Base-by-base conservation (phyloP, 1,284 basidiomycete species). In the Rhodotorula sp. region DNA sequence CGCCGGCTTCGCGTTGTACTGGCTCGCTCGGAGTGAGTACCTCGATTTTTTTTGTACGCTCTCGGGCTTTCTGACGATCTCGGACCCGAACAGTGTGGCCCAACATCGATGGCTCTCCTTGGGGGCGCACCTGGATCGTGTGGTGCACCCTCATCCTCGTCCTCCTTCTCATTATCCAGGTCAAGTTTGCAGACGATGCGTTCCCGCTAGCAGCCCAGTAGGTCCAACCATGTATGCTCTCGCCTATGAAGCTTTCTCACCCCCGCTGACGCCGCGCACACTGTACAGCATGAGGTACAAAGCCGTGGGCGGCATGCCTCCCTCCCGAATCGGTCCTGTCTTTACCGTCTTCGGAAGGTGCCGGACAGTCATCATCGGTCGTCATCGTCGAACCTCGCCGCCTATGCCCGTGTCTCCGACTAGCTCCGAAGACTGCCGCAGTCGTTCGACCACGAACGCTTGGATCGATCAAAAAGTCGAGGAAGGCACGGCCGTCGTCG, bases 1-100 rank as follows among this genome's bases (percentile, higher is more conserved):
- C 5, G 65, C 68, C 7, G 71, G 62, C 1, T 65, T 73, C n/a
- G 62, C 65, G 10, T n/a, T 73, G 3, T 70, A 70, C 54, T 73
- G 71, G 68, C 65, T 73, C 46, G 71, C 43, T 1, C 23, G 39
- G 56, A 73, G 71, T 73, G 58, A 31, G 71, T 62, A 5, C n/a
- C 46, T 5, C 7, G 16, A 14, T 26, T 29, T 16, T 7, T 0
- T 5, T 4, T 5, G 20, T 21, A 0, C 18, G 2, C 5, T 31
- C 8, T 29, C 2, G 0, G 3, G 29, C 23, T 43, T 43, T 43
- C 39, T 43, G 39, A 43, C 39, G 10, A 12, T 1, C 14, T 10
- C 5, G 7, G 3, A 15, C 23, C 47, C 10, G 10, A 14, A 2
- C 51, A 72, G 71, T 70, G 71, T 73, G 71, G 71, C 52, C 47